Percentiles rank a stretch among this genome's conserved stretches.
Conservation (phyloP, 2,329 filamentous ascomycete genomes). For the Exophiala bonariae region DNA sequence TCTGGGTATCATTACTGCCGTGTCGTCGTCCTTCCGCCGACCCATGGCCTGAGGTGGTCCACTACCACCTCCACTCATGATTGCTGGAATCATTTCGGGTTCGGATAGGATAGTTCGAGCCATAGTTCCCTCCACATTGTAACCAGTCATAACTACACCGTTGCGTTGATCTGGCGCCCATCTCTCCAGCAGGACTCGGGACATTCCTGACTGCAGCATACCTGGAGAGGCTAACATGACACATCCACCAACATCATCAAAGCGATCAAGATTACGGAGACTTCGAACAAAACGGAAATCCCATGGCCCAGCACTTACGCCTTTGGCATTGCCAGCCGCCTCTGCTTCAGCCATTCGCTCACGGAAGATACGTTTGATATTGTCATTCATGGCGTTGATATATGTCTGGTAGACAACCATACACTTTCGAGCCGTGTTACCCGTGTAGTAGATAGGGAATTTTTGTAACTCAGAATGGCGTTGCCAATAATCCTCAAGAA, state of each 20-base stretch:
- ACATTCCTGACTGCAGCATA: constrained; percentile 97
- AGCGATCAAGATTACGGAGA: constrained; percentile 87
- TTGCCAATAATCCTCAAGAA: constrained; percentile 95
- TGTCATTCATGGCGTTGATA: constrained; percentile 98
- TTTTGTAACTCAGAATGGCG: constrained; percentile 86
- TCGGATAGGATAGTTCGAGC: constrained; percentile 93
- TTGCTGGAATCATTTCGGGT: constrained; percentile 88
- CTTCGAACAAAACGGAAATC: constrained; percentile 94
- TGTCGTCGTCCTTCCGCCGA: constrained; percentile 64
- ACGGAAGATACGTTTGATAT: constrained; percentile 92
- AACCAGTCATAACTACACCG: constrained; percentile 97
- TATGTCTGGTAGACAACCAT: constrained; percentile 99
- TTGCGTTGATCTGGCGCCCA: constrained; percentile 98
- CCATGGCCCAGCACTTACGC: constrained; percentile 72
- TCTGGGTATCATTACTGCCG: constrained; percentile 87
- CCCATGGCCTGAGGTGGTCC: constrained; percentile 57
- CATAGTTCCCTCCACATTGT: constrained; percentile 98
- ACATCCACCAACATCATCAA: constrained; percentile 92
- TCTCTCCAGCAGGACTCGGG: constrained; percentile 84
- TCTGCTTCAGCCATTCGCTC: constrained; percentile 91
- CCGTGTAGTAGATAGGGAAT: constrained; percentile 95
- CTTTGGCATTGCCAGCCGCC: constrained; percentile 74
- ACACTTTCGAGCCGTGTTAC: constrained; percentile 90
- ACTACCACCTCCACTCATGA: constrained; percentile 73
- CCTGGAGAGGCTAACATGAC: constrained; percentile 97